Evolutionary conservation across 2,329 filamentous ascomycete species (phyloP).

Genomic region (Calonectria pauciramosa): DNA sequence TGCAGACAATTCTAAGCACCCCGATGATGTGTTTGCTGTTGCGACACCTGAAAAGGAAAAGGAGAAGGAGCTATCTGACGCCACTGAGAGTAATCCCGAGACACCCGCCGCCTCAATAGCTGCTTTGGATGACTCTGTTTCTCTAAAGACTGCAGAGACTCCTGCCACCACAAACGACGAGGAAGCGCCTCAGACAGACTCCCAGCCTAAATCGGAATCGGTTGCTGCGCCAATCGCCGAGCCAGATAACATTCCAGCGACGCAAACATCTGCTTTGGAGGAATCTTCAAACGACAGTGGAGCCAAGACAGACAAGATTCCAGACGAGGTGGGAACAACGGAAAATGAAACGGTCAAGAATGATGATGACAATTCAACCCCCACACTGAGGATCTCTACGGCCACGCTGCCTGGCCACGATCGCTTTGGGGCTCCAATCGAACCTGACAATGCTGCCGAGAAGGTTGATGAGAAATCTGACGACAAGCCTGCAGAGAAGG

Average conservation of each 20-base stretch:
- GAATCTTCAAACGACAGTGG: constrained; percentile 26
- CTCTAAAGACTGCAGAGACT: constrained; percentile 1
- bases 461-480: constrained; percentile 16
- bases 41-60: background rate
- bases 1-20: constrained; percentile 31
- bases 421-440: constrained; percentile 32
- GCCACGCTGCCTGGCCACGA: constrained; percentile 48
- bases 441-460: background rate
- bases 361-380: constrained; percentile 29
- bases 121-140: constrained; percentile 13
- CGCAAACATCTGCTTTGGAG: constrained; percentile 19
- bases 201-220: constrained; percentile 15
- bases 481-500: constrained; percentile 17
- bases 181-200: constrained; percentile 10
- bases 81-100: constrained; percentile 18
- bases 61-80: constrained; percentile 33
- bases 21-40: constrained; percentile 17
- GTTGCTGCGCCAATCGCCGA: constrained; percentile 36
- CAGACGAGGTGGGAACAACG: constrained; percentile 32
- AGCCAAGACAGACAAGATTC: constrained; percentile 35
- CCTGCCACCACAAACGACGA: background rate
- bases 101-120: background rate
- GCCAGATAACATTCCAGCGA: constrained; percentile 37
- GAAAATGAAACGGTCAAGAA: constrained; percentile 26
- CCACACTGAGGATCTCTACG: constrained; percentile 41